Conservation (phyloP, 805 yeast species). For the Starmerella floris region DNA sequence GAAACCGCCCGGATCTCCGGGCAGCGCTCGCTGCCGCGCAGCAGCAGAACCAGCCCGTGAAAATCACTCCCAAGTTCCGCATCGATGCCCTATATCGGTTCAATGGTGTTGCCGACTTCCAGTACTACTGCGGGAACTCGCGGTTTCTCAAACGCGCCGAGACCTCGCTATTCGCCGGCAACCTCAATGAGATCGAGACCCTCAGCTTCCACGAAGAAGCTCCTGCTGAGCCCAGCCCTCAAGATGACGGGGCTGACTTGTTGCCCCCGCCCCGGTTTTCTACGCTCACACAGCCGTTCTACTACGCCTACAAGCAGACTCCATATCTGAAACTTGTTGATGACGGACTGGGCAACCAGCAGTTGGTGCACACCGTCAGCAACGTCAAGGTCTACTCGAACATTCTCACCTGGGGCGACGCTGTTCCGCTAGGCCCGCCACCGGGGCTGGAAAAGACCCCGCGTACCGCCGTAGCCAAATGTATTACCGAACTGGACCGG, state of each 20-base stretch:
- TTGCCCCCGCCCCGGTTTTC: conserved; percentile 85
- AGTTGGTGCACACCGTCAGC: conserved; percentile 25
- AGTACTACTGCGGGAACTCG: conserved; percentile 49
- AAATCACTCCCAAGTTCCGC: conserved; percentile 50
- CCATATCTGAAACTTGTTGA: conserved; percentile 42
- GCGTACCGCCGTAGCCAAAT: conserved; percentile 28
- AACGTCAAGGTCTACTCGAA: conserved; percentile 26
- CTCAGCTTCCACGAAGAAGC: conserved; percentile 10
- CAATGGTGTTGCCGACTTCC: conserved; percentile 81
- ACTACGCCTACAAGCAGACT: conserved; percentile 65
- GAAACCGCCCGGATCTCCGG: conserved; percentile 32
- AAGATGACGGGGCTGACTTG: conserved; percentile 26
- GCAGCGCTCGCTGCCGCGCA: conserved; percentile 51
- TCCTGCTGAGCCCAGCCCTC: background rate
- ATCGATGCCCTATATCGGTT: conserved; percentile 59
- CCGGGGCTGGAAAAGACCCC: conserved; percentile 34
- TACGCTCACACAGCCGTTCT: conserved; percentile 59
- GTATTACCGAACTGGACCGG: conserved; percentile 28
- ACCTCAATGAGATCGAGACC: conserved; percentile 31
- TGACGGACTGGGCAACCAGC: conserved; percentile 35
- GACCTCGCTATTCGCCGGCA: conserved; percentile 33
- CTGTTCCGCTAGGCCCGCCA: conserved; percentile 25
- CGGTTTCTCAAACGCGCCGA: conserved; percentile 34
- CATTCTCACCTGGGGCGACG: conserved; percentile 27
- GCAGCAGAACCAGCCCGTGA: conserved; percentile 30